Evolutionary conservation across 768 basidiomycete genomes (phyloP).

Genomic region (Suillus sp.): DNA sequence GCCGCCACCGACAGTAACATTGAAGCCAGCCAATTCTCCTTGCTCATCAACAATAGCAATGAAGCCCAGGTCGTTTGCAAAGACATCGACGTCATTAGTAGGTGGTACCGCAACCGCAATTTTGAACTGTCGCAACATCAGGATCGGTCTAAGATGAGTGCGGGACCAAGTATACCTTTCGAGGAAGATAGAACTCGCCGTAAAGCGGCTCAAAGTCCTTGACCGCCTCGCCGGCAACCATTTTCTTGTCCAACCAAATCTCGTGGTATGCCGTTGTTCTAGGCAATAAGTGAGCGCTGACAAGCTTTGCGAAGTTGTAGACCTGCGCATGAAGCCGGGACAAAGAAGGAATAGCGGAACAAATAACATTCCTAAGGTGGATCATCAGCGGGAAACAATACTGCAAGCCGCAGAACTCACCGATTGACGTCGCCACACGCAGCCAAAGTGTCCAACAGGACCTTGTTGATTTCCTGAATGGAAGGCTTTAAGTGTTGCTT

Average conservation of each 20-base stretch:
- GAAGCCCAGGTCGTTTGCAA: slow-evolving; percentile 94
- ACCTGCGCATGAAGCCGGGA: slow-evolving; percentile 87
- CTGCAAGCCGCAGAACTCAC: slow-evolving; percentile 38
- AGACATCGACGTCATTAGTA: slow-evolving; percentile 94
- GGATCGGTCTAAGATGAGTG: background rate
- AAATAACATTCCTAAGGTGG: slow-evolving; percentile 75
- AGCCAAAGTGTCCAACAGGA: slow-evolving; percentile 90
- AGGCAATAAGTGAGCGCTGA: slow-evolving; percentile 87
- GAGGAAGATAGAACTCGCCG: slow-evolving; percentile 94
- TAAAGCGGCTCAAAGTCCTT: slow-evolving; percentile 98
- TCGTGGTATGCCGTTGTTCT: slow-evolving; percentile 95
- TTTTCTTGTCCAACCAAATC: slow-evolving; percentile 98
- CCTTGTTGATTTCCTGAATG: slow-evolving; percentile 94
- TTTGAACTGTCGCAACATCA: slow-evolving; percentile 72
- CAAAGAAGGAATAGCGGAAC: slow-evolving; percentile 86
- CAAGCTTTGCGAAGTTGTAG: slow-evolving; percentile 77
- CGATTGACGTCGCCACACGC: slow-evolving; percentile 98
- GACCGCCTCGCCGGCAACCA: slow-evolving; percentile 90
- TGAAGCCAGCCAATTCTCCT: slow-evolving; percentile 87
- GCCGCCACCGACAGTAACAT: slow-evolving; percentile 91
- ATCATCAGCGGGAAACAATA: slow-evolving; percentile 13
- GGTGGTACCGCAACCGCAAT: slow-evolving; percentile 95
- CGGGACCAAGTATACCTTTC: slow-evolving; percentile 62
- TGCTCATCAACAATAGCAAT: slow-evolving; percentile 84
- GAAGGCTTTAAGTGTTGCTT: slow-evolving; percentile 95